Conservation (phyloP, 2,329 filamentous ascomycete genomes). For the Knufia petricola region DNA sequence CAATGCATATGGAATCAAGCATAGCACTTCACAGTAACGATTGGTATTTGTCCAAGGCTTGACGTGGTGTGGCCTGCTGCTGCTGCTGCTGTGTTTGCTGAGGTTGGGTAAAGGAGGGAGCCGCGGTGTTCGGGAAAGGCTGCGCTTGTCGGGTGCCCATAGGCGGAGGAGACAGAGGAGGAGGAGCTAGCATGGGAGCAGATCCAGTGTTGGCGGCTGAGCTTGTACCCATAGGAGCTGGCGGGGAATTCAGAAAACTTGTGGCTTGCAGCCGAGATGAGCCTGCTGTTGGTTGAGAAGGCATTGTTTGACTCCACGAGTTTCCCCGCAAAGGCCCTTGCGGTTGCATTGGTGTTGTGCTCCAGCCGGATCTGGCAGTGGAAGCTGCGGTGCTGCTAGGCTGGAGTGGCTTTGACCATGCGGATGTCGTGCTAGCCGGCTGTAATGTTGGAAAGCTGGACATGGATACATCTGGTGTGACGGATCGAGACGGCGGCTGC, state of each 20-base stretch:
- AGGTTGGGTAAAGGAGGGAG: slow-evolving; percentile 22
- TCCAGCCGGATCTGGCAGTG: slow-evolving; percentile 13
- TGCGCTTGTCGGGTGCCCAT: slow-evolving; percentile 16
- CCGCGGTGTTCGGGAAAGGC: not conserved
- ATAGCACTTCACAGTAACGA: slow-evolving; percentile 45
- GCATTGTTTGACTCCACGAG: slow-evolving; percentile 3
- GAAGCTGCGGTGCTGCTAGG: slow-evolving; percentile 9
- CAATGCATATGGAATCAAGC: too few species aligned
- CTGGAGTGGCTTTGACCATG: slow-evolving; percentile 7
- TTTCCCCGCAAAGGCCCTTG: slow-evolving; percentile 13
- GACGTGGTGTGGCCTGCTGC: slow-evolving; percentile 17
- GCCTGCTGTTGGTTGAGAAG: not conserved
- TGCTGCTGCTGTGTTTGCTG: slow-evolving; percentile 26
- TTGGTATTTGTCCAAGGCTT: slow-evolving; percentile 46
- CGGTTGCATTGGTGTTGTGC: slow-evolving; percentile 19
- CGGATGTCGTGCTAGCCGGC: slow-evolving; percentile 24
- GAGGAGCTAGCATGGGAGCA: slow-evolving; percentile 12
- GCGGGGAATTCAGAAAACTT: slow-evolving; percentile 48
- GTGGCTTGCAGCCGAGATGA: slow-evolving; percentile 17
- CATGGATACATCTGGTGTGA: slow-evolving; percentile 44
- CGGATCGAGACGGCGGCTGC: slow-evolving; percentile 32
- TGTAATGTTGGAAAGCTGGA: slow-evolving; percentile 40
- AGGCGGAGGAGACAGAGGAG: slow-evolving; percentile 7
- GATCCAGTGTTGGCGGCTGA: not conserved
- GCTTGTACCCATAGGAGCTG: slow-evolving; percentile 23